Percentiles rank a stretch among this genome's conserved stretches.
These are phyloP conservation scores for Gremmenia infestans DNA, from an alignment of 2,329 filamentous ascomycete species.

Conservation along the genomic window DNA sequence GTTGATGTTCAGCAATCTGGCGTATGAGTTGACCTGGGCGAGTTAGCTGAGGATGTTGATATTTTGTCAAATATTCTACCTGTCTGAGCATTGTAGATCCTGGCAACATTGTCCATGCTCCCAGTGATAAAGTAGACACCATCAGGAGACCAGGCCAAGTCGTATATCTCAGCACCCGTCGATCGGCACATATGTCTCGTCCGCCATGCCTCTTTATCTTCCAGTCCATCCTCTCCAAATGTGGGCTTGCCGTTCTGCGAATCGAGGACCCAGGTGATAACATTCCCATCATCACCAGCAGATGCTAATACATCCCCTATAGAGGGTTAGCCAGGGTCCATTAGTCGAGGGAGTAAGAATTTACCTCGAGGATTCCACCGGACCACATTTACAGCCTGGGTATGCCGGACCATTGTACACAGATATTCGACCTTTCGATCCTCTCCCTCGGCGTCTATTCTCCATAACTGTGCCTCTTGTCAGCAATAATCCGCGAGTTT, in stretches of 20 bases:
- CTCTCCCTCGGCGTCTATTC: constrained; percentile 76
- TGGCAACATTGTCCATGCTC: constrained; percentile 97
- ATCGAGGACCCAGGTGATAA: constrained; percentile 87
- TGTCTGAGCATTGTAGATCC: constrained; percentile 92
- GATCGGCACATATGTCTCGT: constrained; percentile 98
- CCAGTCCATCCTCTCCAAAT: constrained; percentile 78
- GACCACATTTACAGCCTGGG: constrained; percentile 96
- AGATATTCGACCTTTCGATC: constrained; percentile 88
- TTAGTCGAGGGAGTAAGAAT: constrained; percentile 17
- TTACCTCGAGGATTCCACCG: constrained; percentile 90
- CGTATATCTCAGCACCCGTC: constrained; percentile 93
- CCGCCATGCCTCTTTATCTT: constrained; percentile 96
- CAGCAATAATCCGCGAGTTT: constrained; percentile 32
- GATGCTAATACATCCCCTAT: constrained; percentile 88
- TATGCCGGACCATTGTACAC: constrained; percentile 87
- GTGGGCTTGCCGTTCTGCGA: constrained; percentile 60
- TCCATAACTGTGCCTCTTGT: constrained; percentile 69
- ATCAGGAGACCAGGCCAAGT: constrained; percentile 98
- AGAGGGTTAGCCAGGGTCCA: constrained; percentile 7
- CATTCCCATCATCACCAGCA: constrained; percentile 94
- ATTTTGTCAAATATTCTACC: constrained; percentile 46
- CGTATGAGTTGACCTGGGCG: constrained; percentile 61
- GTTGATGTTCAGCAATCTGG: constrained; percentile 94
- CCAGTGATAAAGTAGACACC: constrained; percentile 94
- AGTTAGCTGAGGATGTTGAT: constrained; percentile 12